Base-by-base conservation (phyloP, 257 asterid species). In the Phtheirospermum japonicum region DNA sequence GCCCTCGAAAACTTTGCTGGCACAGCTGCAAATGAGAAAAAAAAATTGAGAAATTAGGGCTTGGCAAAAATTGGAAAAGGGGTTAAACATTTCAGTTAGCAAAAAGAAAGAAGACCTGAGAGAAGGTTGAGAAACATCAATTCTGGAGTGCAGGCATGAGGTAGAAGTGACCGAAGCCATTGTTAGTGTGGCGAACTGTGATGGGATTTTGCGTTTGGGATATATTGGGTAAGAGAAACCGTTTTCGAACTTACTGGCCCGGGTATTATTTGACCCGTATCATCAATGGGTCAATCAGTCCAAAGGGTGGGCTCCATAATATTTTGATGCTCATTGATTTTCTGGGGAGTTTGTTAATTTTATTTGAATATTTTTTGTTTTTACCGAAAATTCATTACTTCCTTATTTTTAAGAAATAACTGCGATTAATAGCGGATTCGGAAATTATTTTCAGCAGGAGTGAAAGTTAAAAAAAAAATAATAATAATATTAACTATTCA, bases 1-100 rank as follows among this genome's bases (percentile, higher is more conserved):
- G 2, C 96, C 96, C 31, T 70, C 89, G 59, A 34, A 85, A 34
- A 75, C 78, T 68, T 79, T 89, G 88, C 69, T 76, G 36, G 67
- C 83, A 9, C 85, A 84, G 76, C 97, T 83, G 77, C 77, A 67
- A 74, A 66, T 30, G 4, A 34, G 11, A 7, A 77, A 57, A 19
- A 52, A 13, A 53, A 49, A 56, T 2, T 23, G 26, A 32, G 45
- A 59, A 14, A 3, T 30, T 17, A 48, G 9, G 19, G 40, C 18
- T 46, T 12, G 2, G 61, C 28, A 45, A 8, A 13, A 56, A 4
- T 19, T 53, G 10, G 23, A 26, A 7, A 10, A 68, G 43, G 39
- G 14, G 59, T 9, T 23, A 0, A 5, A 16, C 6, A 4, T 52
- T 52, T 52, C 57, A 50, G 58, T 12, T 3, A 4, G 14, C 12